Base-by-base conservation (phyloP, 164 flowering plant genomes). In the Dillenia suffruticosa region DNA sequence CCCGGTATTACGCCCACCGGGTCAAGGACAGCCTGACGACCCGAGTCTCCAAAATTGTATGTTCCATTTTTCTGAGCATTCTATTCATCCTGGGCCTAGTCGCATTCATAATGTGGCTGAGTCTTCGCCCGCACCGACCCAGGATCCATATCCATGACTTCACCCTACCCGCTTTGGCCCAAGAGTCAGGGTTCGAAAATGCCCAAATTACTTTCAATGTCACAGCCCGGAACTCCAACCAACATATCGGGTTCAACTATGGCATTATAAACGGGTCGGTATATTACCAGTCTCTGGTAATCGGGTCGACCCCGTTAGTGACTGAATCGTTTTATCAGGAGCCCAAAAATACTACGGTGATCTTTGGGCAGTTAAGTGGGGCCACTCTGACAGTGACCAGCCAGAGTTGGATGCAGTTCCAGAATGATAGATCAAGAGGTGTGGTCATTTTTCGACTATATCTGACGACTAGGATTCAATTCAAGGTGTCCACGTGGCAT, bases 111-210 rank as follows among this genome's bases (percentile, higher is more conserved):
- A 65, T 86, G 7, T 95, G 93, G 93, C 81, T 95, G 13, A 82
- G 94, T 66, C 66, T 92, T 13, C 89, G 97, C 15, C 99, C 99
- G 8, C 99, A 95, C 69, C 77, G 99, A 7, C 99, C 99, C 6
- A 65, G 91, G 46, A 72, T 95, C 72, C 69, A 75, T 76, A 49
- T 95, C 72, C 63, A 59, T 0, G 64, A 71, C 2, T 90, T 95
- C 63, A 77, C 92, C 2, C 48, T 88, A 12, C 80, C 87, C 53
- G 79, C 69, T 16, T 19, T 86, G 66, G 71, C 32, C 60, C 85
- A 76, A 64, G 71, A 67, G 8, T 67, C 32, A 63, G 96, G 86
- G 12, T 66, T 81, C 44, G 78, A 74, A 22, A 82, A 80, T 53
- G 81, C 84, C 8, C 48, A 58, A 22, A 65, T 91, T 17, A 56